phyloP scores from a whole-genome alignment of 2,329 filamentous ascomycete genomes.

The Ophiosphaerella korrae region DNA sequence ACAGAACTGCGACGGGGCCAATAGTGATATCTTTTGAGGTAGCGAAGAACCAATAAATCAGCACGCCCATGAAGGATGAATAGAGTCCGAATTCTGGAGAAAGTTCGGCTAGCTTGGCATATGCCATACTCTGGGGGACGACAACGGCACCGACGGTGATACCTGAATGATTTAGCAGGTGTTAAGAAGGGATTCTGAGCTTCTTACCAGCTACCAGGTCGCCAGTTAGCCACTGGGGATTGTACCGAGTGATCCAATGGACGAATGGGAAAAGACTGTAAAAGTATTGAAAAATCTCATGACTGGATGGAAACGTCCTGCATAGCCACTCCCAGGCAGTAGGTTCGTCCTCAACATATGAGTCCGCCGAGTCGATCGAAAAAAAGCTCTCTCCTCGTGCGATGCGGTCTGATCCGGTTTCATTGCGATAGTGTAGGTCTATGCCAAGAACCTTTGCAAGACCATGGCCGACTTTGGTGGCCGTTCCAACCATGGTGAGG shows the following conservation, averaged over 20 bases:
- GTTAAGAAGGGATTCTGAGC: background rate
- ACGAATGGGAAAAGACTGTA: slow-evolving; percentile 82
- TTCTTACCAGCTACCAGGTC: slow-evolving; percentile 83
- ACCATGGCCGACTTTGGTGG: slow-evolving; percentile 68
- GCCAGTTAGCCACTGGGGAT: slow-evolving; percentile 83
- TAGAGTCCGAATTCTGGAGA: slow-evolving; percentile 84
- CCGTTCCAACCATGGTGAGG: slow-evolving; percentile 33
- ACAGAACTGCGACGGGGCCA: slow-evolving; percentile 93
- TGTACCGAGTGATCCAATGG: slow-evolving; percentile 89
- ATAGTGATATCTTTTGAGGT: slow-evolving; percentile 99
- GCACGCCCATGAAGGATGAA: slow-evolving; percentile 93
- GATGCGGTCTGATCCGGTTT: slow-evolving; percentile 63
- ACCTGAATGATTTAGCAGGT: slow-evolving; percentile 49
- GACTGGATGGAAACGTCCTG: slow-evolving; percentile 64
- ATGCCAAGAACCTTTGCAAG: slow-evolving; percentile 83
- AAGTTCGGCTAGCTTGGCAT: slow-evolving; percentile 81
- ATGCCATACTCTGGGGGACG: slow-evolving; percentile 94
- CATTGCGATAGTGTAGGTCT: slow-evolving; percentile 73
- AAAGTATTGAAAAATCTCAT: slow-evolving; percentile 65
- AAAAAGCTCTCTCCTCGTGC: slow-evolving; percentile 80
- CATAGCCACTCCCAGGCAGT: slow-evolving; percentile 73
- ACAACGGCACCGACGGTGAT: slow-evolving; percentile 78
- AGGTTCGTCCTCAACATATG: slow-evolving; percentile 82
- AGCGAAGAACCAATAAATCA: slow-evolving; percentile 97
- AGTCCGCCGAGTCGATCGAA: slow-evolving; percentile 73